Conservation (phyloP, 1,284 basidiomycete species). For the Trichosporon sp. region DNA sequence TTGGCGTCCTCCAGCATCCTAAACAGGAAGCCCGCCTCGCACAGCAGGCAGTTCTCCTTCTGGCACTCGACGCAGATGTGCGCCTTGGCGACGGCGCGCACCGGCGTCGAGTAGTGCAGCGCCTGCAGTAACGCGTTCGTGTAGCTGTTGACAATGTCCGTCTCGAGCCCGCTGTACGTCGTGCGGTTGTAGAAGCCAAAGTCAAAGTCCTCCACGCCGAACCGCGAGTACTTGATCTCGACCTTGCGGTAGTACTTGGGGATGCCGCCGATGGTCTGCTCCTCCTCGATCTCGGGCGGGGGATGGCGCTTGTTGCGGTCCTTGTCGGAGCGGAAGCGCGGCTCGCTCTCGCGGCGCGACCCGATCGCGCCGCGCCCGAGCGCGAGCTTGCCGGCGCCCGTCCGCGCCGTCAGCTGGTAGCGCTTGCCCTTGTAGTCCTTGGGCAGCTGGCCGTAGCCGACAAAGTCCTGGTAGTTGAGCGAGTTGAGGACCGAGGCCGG, state of each 20-base stretch:
- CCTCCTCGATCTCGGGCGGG: slow-evolving; percentile 23
- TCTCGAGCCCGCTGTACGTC: slow-evolving; percentile 84
- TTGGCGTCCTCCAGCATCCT: slow-evolving; percentile 93
- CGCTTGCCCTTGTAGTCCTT: slow-evolving; percentile 76
- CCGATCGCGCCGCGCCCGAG: slow-evolving; percentile 23
- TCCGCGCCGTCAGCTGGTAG: slow-evolving; percentile 59
- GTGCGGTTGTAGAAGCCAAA: slow-evolving; percentile 96
- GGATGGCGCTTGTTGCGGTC: slow-evolving; percentile 50
- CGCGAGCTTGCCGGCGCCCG: slow-evolving; percentile 40
- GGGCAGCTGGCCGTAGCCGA: slow-evolving; percentile 80
- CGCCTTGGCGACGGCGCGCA: slow-evolving; percentile 77
- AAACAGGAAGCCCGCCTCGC: slow-evolving; percentile 91
- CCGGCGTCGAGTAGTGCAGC: slow-evolving; percentile 75
- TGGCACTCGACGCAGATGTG: slow-evolving; percentile 85
- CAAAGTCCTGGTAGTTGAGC: slow-evolving; percentile 81
- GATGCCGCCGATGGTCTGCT: slow-evolving; percentile 54
- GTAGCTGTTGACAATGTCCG: slow-evolving; percentile 95
- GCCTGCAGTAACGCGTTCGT: slow-evolving; percentile 89
- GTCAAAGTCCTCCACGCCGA: slow-evolving; percentile 98
- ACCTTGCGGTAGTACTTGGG: slow-evolving; percentile 84
- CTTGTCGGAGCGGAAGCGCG: slow-evolving; percentile 80
- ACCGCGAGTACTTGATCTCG: slow-evolving; percentile 97
- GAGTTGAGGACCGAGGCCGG: slow-evolving; percentile 68
- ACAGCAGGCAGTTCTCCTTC: slow-evolving; percentile 85
- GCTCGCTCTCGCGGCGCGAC: slow-evolving; percentile 49